These are phyloP conservation scores for Alternaria sp. DNA, from an alignment of 2,329 filamentous ascomycete genomes.

Conservation along the genomic window DNA sequence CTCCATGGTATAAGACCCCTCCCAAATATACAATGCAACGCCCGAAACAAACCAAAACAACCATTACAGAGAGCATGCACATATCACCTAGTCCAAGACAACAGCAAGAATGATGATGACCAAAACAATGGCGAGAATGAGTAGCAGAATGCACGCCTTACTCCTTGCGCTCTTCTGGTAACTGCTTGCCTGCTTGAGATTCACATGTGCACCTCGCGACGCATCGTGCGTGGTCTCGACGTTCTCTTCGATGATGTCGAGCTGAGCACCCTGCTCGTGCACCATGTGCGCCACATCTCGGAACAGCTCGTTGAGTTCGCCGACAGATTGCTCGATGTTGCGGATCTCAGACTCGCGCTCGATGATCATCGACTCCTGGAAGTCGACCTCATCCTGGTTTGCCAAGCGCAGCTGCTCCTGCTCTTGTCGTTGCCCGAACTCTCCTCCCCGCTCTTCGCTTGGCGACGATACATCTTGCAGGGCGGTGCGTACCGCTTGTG, in stretches of 20 bases:
- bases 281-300: conserved; percentile 98
- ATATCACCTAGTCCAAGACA: conserved; percentile 68
- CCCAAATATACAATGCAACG: conserved; percentile 21
- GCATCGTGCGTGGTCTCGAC: conserved; percentile 83
- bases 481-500: conserved; percentile 81
- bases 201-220: conserved; percentile 83
- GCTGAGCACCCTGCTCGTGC: conserved; percentile 86
- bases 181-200: conserved; percentile 83
- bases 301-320: conserved; percentile 95
- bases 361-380: conserved; percentile 93
- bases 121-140: conserved; percentile 88
- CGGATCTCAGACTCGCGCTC: conserved; percentile 97
- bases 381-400: conserved; percentile 93
- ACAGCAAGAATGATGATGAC: conserved; percentile 90
- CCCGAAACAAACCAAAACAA: conserved; percentile 5
- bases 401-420: conserved; percentile 80
- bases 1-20: conserved; percentile 24
- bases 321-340: conserved; percentile 95
- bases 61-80: not conserved
- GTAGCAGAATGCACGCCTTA: conserved; percentile 89
- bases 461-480: conserved; percentile 66
- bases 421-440: conserved; percentile 62
- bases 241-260: conserved; percentile 88
- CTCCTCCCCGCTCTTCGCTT: conserved; percentile 53
- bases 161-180: conserved; percentile 96